Evolutionary conservation across 345 rosid species (phyloP), one percentile per base, ranked within the genome.

Genomic region (Garcia nutans): DNA sequence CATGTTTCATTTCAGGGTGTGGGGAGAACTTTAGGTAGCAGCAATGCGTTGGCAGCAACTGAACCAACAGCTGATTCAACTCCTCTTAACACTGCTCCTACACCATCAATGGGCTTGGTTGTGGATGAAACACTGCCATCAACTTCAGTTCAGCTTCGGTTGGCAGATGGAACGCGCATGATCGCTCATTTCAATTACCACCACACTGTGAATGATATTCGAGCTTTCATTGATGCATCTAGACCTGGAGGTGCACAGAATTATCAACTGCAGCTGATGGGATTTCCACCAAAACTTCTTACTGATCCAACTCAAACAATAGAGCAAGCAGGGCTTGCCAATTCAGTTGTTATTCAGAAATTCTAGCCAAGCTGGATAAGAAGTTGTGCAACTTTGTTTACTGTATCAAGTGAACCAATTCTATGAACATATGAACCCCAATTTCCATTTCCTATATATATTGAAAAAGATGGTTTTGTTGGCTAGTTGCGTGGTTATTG

Each of bases 241-340:
- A 83, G 97, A 62, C 89, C 96, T 5, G 93, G 87, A 47, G 80
- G 62, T 72, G 85, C 86, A 17, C 78, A 74, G 24, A 86, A 84
- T 73, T 94, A 92, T 80, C 92, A 77, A 54, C 90, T 94, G 84
- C 98, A 90, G 83, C 75, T 90, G 75, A 94, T 94, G 98, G 98
- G 99, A 31, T 93, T 95, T 83, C 99, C 99, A 50, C 99, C 99
- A 0, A 95, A 91, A 88, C 83, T 88, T 75, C 96, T 95, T 26
- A 65, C 76, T 5, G 93, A 92, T 71, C 80, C 81, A 44, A 70
- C 80, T 28, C 88, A 92, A 81, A 90, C 94, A 59, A 84, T 95
- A 76, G 93, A 93, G 77, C 82, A 89, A 83, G 96, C 96, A 0
- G 92, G 90, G 75, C 96, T 95, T 3, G 89, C 91, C 76, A 95